Percentiles rank a stretch among this genome's conserved stretches.
These are phyloP conservation scores for Pezicula carpinea DNA, from an alignment of 2,329 filamentous ascomycete genomes.

Conservation along the genomic window DNA sequence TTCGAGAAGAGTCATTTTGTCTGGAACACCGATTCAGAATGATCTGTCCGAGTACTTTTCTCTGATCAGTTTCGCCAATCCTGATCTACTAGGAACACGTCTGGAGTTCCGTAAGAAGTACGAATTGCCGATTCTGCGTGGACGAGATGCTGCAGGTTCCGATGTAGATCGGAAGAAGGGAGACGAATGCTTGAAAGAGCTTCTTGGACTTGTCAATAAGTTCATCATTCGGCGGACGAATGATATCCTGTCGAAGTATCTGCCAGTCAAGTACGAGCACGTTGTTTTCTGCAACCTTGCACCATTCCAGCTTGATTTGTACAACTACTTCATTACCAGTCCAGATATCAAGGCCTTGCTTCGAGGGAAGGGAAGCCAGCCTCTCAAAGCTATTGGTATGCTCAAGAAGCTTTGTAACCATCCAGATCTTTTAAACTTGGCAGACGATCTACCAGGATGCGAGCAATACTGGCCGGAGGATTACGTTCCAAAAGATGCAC, in stretches of 20 bases:
- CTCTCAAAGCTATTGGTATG: slow-evolving; percentile 91
- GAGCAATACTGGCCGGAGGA: slow-evolving; percentile 79
- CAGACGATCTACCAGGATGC: slow-evolving; percentile 80
- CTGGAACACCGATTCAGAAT: slow-evolving; percentile 96
- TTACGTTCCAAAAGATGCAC: slow-evolving; percentile 80
- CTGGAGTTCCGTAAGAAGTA: slow-evolving; percentile 91
- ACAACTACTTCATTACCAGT: slow-evolving; percentile 96
- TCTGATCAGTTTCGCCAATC: slow-evolving; percentile 93
- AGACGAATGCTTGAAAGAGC: slow-evolving; percentile 75
- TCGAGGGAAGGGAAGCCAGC: slow-evolving; percentile 90
- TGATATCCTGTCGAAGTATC: slow-evolving; percentile 94
- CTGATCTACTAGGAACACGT: slow-evolving; percentile 81
- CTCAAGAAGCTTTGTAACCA: slow-evolving; percentile 99
- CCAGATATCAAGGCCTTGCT: slow-evolving; percentile 91
- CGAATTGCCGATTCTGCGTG: slow-evolving; percentile 86
- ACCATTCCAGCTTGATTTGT: slow-evolving; percentile 86
- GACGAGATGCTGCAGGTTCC: slow-evolving; percentile 84
- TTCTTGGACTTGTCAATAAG: slow-evolving; percentile 86
- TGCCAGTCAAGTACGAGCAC: slow-evolving; percentile 98
- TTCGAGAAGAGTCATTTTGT: slow-evolving; percentile 85
- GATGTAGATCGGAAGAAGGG: slow-evolving; percentile 79
- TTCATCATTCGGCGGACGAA: slow-evolving; percentile 98
- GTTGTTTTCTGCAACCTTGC: slow-evolving; percentile 96
- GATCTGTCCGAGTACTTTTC: slow-evolving; percentile 98
- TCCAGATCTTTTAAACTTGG: slow-evolving; percentile 82